Evolutionary conservation across 2,329 filamentous ascomycete genomes (phyloP), one percentile per base, ranked within the genome.

Genomic region (Diplodia seriata): DNA sequence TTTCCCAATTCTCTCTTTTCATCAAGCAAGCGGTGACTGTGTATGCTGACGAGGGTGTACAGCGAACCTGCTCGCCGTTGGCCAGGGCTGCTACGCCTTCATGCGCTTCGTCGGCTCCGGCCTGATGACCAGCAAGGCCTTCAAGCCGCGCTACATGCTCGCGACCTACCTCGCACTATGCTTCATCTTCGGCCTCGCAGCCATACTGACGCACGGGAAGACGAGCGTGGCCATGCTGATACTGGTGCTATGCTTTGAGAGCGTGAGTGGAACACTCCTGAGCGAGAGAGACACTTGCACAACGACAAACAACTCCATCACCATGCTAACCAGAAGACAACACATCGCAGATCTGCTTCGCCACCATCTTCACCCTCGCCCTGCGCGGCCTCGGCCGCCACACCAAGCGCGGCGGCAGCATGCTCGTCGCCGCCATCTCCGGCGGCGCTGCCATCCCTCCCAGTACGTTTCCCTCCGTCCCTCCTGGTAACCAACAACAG

Each of bases 391-490:
- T 76, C 6, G 74, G 74, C 43, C 67, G 72, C 20, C 71, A 75
- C 68, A 75, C 73, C 7, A 74, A 74, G 70, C 73, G 73, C 64
- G 74, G 74, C 56, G 73, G 72, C 9, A 72, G 70, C n/a, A 72
- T 73, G 66, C 70, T 74, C 43, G 71, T 75, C 20, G 71, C 71
- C 15, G 71, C 71, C 2, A 73, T 74, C 11, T 72, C 70, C 0
- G 73, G 73, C 18, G 73, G 73, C 54, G 73, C 73, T 4, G 73
- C 73, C 14, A 73, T 76, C 66, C 73, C 73, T 2, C 73, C 73
- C 8, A 73, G 57, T 74, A 36, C 7, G 57, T 62, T 59, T 3
- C 18, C 20, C 1, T 5, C 23, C 12, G 1, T n/a, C 26, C 9
- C 15, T 5, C 18, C 8, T 43, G 40, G 18, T 15, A 43, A 2